Percentiles rank a stretch among this genome's conserved stretches.
Evolutionary conservation across 1,284 basidiomycete species (phyloP).

Genomic region (Puccinia hordei): DNA sequence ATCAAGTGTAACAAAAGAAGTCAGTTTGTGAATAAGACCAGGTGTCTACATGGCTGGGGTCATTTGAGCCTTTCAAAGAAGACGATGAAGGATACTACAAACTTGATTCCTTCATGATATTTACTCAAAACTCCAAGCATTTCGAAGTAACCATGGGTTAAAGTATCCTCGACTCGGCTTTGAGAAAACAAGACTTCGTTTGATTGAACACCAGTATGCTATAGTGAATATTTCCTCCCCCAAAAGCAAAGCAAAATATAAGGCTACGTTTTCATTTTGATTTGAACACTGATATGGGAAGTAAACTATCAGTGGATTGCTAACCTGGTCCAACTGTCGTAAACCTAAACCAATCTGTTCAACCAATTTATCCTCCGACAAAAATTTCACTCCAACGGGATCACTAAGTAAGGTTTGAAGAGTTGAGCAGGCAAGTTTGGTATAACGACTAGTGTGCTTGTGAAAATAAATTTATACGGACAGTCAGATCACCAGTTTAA

Average conservation of each 20-base stretch:
- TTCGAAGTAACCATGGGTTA: conserved; percentile 91
- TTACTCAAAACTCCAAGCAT: conserved; percentile 90
- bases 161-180: conserved; percentile 75
- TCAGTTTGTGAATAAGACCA: not conserved
- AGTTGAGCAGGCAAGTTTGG: conserved; percentile 76
- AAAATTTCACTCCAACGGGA: conserved; percentile 78
- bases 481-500: not conserved
- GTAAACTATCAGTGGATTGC: conserved; percentile 56
- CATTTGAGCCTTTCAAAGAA: not conserved
- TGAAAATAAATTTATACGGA: conserved; percentile 29
- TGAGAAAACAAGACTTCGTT: conserved; percentile 81
- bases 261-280: conserved; percentile 55
- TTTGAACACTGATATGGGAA: conserved; percentile 28
- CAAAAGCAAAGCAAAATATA: not conserved
- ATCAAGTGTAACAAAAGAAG: not conserved
- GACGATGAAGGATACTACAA: too few species aligned
- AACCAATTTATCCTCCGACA: conserved; percentile 84
- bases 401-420: conserved; percentile 80
- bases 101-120: conserved; percentile 84
- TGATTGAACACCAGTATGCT: conserved; percentile 33
- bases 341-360: conserved; percentile 83
- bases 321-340: conserved; percentile 85
- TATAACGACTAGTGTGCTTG: conserved; percentile 66
- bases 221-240: not conserved
- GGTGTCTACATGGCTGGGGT: not conserved